phyloP scores from a whole-genome alignment of 179 eudicot species.

The Drosera spatulata region DNA sequence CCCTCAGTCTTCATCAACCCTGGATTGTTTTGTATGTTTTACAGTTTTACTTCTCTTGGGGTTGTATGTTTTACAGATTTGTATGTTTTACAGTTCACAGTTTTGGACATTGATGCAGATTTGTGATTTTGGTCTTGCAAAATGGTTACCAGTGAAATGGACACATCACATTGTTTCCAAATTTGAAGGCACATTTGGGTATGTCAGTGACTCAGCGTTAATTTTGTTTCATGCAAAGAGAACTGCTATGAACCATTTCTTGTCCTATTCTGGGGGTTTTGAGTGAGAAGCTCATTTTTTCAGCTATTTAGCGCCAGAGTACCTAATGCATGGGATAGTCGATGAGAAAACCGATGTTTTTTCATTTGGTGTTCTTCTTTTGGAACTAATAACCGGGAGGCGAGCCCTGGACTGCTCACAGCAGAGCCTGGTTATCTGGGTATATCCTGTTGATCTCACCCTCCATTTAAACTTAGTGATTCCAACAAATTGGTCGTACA shows the following conservation, averaged over 20 bases:
- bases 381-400: slow-evolving; percentile 32
- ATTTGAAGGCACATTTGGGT: slow-evolving; percentile 97
- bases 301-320: slow-evolving; percentile 87
- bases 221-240: too few species aligned
- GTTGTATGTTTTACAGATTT: too few species aligned
- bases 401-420: slow-evolving; percentile 39
- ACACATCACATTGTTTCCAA: slow-evolving; percentile 72
- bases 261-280: too few species aligned
- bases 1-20: too few species aligned
- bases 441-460: slow-evolving; percentile 6
- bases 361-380: slow-evolving; percentile 69
- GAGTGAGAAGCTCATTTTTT: background rate
- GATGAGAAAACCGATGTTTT: slow-evolving; percentile 90
- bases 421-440: slow-evolving; percentile 46
- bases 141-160: slow-evolving; percentile 94
- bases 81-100: too few species aligned
- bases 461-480: background rate
- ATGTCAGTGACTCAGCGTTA: background rate
- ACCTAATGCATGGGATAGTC: slow-evolving; percentile 79
- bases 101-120: slow-evolving; percentile 35
- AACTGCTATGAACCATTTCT: too few species aligned
- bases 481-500: too few species aligned
- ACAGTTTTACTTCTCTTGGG: too few species aligned
- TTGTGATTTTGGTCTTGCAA: slow-evolving; percentile 89
- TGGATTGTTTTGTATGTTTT: too few species aligned